Conservation (phyloP, 2,329 filamentous ascomycete species). For the Penicillium sp. region DNA sequence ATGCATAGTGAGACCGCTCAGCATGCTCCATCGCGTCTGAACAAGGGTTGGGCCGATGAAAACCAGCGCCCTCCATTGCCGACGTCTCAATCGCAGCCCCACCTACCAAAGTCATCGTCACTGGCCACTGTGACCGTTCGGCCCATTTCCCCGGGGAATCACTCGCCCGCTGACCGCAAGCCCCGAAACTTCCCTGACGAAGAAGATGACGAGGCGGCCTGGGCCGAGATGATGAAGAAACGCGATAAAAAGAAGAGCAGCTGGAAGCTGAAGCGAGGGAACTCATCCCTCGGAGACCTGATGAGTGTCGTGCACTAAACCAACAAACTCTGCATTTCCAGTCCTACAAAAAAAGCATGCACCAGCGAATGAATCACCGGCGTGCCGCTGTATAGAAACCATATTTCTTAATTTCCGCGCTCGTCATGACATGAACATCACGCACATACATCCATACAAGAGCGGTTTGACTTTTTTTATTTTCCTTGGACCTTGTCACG, state of each 20-base stretch:
- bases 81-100: conserved; percentile 21
- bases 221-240: conserved; percentile 52
- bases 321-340: not conserved
- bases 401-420: conserved; percentile 1
- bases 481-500: not conserved
- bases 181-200: conserved; percentile 34
- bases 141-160: conserved; percentile 27
- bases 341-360: conserved; percentile 10
- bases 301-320: conserved; percentile 37
- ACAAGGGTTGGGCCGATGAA: conserved; percentile 40
- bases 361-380: not conserved
- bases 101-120: conserved; percentile 28
- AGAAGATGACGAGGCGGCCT: conserved; percentile 51
- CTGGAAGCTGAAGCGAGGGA: conserved; percentile 46
- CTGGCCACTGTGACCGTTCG: conserved; percentile 30
- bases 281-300: conserved; percentile 36
- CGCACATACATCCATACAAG: conserved; percentile 19
- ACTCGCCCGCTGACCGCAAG: conserved; percentile 14
- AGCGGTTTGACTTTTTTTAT: not conserved
- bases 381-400: conserved; percentile 17
- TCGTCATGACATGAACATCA: conserved; percentile 14
- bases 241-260: conserved; percentile 50
- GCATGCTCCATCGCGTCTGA: conserved; percentile 32
- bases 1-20: conserved; percentile 43
- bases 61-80: conserved; percentile 28